Conservation (phyloP, 345 rosid species). For the Microthlaspi erraticum region DNA sequence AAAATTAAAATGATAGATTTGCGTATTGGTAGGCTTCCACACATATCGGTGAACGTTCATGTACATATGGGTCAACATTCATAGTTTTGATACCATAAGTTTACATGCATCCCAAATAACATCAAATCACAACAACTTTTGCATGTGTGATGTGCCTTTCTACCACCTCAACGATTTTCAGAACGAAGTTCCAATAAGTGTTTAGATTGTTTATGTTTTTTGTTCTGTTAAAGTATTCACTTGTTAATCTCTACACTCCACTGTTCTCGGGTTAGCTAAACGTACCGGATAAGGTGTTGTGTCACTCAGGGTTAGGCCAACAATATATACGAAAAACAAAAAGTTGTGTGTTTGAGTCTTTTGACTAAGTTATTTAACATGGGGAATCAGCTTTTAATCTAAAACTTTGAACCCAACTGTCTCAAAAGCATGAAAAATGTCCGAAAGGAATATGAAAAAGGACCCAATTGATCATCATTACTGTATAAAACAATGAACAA, state of each 20-base stretch:
- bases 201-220: not conserved
- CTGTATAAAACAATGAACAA: not conserved
- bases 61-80: not conserved
- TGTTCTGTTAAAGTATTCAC: not conserved
- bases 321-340: not conserved
- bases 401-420: conserved; percentile 43
- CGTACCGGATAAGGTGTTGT: conserved; percentile 22
- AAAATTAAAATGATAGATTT: conserved; percentile 18
- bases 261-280: conserved; percentile 7
- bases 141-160: not conserved
- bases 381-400: conserved; percentile 41
- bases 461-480: conserved; percentile 27
- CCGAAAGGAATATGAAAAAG: conserved; percentile 33
- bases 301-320: conserved; percentile 9
- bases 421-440: conserved; percentile 50
- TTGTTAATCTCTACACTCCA: conserved; percentile 4
- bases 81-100: too few species aligned
- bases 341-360: too few species aligned
- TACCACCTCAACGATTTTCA: conserved; percentile 1
- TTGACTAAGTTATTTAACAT: conserved; percentile 43
- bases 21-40: not conserved
- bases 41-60: not conserved
- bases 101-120: not conserved
- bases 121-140: conserved; percentile 2
- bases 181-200: not conserved